These are phyloP conservation scores for Globisporangium barbulae DNA, from an alignment of 352 stramenopile species.

Conservation along the genomic window DNA sequence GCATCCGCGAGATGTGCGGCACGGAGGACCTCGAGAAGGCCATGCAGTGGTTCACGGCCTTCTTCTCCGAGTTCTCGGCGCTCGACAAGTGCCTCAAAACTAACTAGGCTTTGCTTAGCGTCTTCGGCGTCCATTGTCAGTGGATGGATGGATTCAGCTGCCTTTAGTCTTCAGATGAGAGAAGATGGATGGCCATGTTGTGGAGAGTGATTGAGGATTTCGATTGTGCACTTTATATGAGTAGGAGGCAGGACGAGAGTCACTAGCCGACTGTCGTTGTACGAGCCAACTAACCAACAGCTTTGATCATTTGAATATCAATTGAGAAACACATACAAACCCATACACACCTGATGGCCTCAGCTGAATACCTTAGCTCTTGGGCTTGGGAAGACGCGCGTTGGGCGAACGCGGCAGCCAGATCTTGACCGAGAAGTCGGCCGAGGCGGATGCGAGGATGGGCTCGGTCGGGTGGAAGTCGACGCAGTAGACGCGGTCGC, in stretches of 20 bases:
- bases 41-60: constrained; percentile 91
- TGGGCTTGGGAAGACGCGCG: constrained; percentile 51
- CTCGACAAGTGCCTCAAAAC: constrained; percentile 85
- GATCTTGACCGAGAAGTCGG: constrained; percentile 85
- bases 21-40: constrained; percentile 79
- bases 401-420: constrained; percentile 67
- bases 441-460: constrained; percentile 81
- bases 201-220: background rate
- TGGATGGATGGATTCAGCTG: too few relatives aligned
- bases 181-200: background rate
- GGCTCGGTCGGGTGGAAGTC: constrained; percentile 86
- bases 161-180: background rate
- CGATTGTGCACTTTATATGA: constrained; percentile 10
- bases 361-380: constrained; percentile 28
- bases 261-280: background rate
- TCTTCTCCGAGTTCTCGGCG: constrained; percentile 91
- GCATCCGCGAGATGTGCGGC: constrained; percentile 95
- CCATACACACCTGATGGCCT: background rate
- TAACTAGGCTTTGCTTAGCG: constrained; percentile 28
- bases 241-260: background rate
- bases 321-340: background rate
- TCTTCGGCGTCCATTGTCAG: background rate
- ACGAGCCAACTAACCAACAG: background rate
- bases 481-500: constrained; percentile 86
- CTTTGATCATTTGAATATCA: constrained; percentile 4